Base-by-base conservation (phyloP, 2,329 filamentous ascomycete genomes). In the Didymosphaeria variabile region DNA sequence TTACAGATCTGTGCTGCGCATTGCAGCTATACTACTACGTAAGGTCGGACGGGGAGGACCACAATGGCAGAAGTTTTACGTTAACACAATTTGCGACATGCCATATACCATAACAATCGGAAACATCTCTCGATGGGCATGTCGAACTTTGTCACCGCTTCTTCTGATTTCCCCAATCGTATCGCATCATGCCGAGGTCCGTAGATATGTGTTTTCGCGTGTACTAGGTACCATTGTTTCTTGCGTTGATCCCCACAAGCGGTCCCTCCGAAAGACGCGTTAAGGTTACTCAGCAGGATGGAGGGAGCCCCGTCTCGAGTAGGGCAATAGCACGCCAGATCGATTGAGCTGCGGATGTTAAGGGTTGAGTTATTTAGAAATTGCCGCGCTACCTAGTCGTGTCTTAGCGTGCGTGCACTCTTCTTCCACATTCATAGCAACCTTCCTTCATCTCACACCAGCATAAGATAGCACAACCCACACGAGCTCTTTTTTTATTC, bases 401-500 rank as follows among this genome's bases (percentile, higher is more conserved):
- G 31, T 51, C 47, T 51, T 51, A 36, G 47, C 47, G 47, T 23
- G 47, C 31, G 34, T 51, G 42, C 12, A 10, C 31, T 10, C 47
- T 34, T 50, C 46, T 21, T 19, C 17, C 17, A 17, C 29, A 23
- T 32, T 31, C 45, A 34, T 29, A n/a, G 47, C 31, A 51, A 51
- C 31, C 23, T 51, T 51, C 47, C 47, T 51, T 51, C 47, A 21
- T 6, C 47, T 36, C 47, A 36, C 47, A 51, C 31, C 47, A 51
- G 13, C 47, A 13, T 51, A 31, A 13, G n/a, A 36, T 21, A 8
- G 31, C 29, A 21, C 13, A 34, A 19, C 15, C 12, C 31, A 36
- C 31, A 15, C 17, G 10, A 51, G 17, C n/a, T 34, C 26, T 10
- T 34, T 4, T 17, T 17, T n/a, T 5, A 47, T 31, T 2, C 23